These are phyloP conservation scores for Artemisia argyi DNA, from an alignment of 129 eudicot species.

Conservation along the genomic window DNA sequence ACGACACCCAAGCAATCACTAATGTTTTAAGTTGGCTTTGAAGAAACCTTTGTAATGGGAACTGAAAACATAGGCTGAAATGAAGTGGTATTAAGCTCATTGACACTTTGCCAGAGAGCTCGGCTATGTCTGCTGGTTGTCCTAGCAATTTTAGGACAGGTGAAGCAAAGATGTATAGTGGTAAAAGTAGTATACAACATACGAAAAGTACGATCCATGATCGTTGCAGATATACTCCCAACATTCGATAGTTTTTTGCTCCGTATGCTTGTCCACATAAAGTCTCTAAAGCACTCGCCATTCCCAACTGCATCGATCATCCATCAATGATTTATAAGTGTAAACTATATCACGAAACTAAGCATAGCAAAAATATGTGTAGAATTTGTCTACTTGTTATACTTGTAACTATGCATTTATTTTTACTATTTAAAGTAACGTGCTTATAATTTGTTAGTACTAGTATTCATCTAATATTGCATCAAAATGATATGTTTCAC, in stretches of 20 bases:
- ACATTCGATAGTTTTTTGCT: conserved; percentile 72
- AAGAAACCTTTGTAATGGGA: conserved; percentile 77
- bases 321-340: background rate
- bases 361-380: background rate
- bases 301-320: conserved; percentile 57
- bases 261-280: conserved; percentile 92
- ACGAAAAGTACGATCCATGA: conserved; percentile 68
- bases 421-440: too few species aligned
- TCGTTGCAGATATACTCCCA: conserved; percentile 83
- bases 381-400: background rate
- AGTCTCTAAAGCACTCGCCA: conserved; percentile 94
- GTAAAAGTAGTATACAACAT: conserved; percentile 52
- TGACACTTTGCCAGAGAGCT: conserved; percentile 63
- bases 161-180: conserved; percentile 57
- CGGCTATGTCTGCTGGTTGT: conserved; percentile 70
- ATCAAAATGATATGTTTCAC: too few species aligned
- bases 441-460: too few species aligned
- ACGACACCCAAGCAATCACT: conserved; percentile 67
- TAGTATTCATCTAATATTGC: too few species aligned
- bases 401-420: too few species aligned
- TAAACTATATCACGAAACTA: background rate
- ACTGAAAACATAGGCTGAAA: conserved; percentile 70
- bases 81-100: conserved; percentile 65
- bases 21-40: conserved; percentile 76
- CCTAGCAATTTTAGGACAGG: conserved; percentile 71